These are phyloP conservation scores for Hypoxylon perforatum DNA, from an alignment of 495 filamentous ascomycete genomes.

Conservation along the genomic window DNA sequence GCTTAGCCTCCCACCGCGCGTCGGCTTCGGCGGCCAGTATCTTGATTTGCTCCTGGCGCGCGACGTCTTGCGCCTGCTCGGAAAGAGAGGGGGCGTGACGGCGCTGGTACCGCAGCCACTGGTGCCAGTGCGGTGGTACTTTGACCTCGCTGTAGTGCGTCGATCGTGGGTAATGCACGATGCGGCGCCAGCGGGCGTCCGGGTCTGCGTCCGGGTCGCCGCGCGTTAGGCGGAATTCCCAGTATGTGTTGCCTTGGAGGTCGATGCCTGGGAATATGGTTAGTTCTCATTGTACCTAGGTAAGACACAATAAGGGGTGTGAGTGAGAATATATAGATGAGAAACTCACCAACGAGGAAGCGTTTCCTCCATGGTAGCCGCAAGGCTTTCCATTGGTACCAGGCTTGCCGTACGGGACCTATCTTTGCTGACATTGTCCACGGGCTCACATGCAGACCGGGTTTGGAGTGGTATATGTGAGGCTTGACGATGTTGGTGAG, in stretches of 20 bases:
- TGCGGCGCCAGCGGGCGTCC: conserved; percentile 59
- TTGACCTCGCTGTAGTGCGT: conserved; percentile 74
- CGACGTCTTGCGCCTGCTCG: conserved; percentile 78
- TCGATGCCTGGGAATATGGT: conserved; percentile 69
- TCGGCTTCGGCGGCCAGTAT: conserved; percentile 81
- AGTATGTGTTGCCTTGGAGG: conserved; percentile 90
- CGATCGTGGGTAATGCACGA: conserved; percentile 72
- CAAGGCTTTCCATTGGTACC: conserved; percentile 88
- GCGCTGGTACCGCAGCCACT: conserved; percentile 93
- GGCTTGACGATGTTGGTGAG: too few species aligned
- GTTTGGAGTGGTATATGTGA: not conserved
- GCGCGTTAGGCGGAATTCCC: conserved; percentile 82
- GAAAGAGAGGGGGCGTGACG: conserved; percentile 72
- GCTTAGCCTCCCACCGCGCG: conserved; percentile 84
- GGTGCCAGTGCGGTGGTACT: conserved; percentile 84
- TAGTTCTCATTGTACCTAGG: too few species aligned
- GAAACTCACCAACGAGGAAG: conserved; percentile 77
- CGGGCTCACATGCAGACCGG: not conserved
- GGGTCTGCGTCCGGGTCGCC: conserved; percentile 60
- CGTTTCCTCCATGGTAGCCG: conserved; percentile 86
- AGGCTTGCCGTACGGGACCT: conserved; percentile 59
- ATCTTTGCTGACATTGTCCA: conserved; percentile 38
- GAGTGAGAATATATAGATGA: conserved; percentile 24
- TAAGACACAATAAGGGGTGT: conserved; percentile 7
- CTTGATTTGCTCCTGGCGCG: conserved; percentile 75